Base-by-base conservation (phyloP, 208 protist genomes). In the Trypanosomatidae sp. region DNA sequence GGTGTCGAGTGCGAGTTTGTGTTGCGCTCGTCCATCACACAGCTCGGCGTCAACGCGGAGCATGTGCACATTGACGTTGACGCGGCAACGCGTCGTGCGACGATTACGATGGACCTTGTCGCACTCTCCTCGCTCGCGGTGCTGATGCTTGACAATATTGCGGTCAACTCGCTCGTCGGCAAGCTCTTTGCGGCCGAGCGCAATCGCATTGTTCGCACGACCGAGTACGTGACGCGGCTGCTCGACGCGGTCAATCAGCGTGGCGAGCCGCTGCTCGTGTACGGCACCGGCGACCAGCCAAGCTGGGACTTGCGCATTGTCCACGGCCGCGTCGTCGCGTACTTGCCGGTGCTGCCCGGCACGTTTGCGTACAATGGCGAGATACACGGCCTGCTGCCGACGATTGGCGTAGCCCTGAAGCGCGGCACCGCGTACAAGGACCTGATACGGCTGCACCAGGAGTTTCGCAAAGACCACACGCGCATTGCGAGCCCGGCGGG, bases 171-270 rank as follows among this genome's bases (percentile, higher is more conserved):
- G 16, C 63, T 60, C 43, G 66, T 93, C 26, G 88, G 88, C 28
- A 96, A 96, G 54, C 69, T 96, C 24, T 94, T 96, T 51, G 83
- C 82, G 2, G n/a, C 53, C 1, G 77, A 92, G 47, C 23, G 26
- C 3, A 78, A 80, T 30, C 75, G 88, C 20, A 54, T 77, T 18
- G 83, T 96, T 22, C 57, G 56, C 7, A 56, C 80, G n/a, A 42
- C 71, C 25, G 63, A 69, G 13, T 96, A 96, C 56, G 59, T 96
- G 20, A 43, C 59, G 15, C 75, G 88, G 8, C 62, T 96, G 40
- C 26, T 81, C 26, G 33, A 71, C 21, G 46, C 65, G n/a, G 27
- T 82, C 25, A 87, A 92, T 43, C 71, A 76, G 42, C 56, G 58
- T 19, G 85, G 85, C 23, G 59, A 90, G 42, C 60, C 40, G 19